Conservation (phyloP, 1,139 yeast species). For the Groenewaldozyma auringiensis region DNA sequence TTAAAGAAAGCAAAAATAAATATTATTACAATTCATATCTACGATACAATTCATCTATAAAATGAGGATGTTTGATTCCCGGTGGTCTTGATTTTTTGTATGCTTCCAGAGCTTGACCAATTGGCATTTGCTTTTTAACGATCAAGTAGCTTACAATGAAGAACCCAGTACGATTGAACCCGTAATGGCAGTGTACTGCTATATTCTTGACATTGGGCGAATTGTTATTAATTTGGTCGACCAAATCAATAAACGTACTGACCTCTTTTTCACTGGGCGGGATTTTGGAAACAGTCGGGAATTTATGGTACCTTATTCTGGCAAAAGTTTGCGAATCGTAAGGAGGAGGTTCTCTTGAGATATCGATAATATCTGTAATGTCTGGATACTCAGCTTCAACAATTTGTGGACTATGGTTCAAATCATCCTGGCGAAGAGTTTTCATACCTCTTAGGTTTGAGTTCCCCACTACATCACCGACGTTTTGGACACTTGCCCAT, state of each 20-base stretch:
- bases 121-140: constrained; percentile 52
- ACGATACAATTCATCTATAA: constrained; percentile 64
- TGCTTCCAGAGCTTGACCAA: constrained; percentile 55
- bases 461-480: constrained; percentile 38
- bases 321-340: constrained; percentile 55
- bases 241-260: constrained; percentile 46
- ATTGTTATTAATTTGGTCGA: constrained; percentile 41
- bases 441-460: constrained; percentile 58
- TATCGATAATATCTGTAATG: constrained; percentile 57
- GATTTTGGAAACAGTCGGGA: constrained; percentile 71
- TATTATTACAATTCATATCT: constrained; percentile 41
- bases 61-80: constrained; percentile 73
- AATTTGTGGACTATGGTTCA: constrained; percentile 48
- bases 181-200: constrained; percentile 76
- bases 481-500: constrained; percentile 53
- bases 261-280: constrained; percentile 63
- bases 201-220: constrained; percentile 21
- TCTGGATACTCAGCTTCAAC: constrained; percentile 46
- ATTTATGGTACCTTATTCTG: constrained; percentile 53
- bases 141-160: constrained; percentile 63
- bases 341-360: constrained; percentile 70
- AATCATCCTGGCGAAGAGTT: constrained; percentile 61
- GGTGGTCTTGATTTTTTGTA: constrained; percentile 55
- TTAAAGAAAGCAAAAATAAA: no score
- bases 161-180: constrained; percentile 74